These are phyloP conservation scores for Tanacetum coccineum DNA, from an alignment of 129 eudicot genomes.

Conservation along the genomic window DNA sequence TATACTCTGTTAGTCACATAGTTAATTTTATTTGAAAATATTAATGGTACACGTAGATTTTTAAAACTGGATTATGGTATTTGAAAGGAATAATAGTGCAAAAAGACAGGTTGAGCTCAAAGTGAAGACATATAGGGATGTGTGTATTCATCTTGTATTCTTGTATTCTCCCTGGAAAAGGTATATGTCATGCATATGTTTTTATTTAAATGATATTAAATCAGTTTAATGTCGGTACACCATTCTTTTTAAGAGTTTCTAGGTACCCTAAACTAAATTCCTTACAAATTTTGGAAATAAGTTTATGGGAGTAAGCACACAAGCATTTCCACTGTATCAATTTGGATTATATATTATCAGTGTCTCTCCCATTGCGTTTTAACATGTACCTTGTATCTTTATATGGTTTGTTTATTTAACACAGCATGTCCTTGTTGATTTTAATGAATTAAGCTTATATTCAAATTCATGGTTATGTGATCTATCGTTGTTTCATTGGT, in stretches of 20 bases:
- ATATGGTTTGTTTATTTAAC: not conserved
- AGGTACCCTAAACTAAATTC: conserved; percentile 20
- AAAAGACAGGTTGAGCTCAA: not conserved
- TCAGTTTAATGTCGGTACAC: conserved; percentile 23
- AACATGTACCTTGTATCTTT: not conserved
- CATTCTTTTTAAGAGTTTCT: conserved; percentile 21
- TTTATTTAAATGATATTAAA: conserved; percentile 16
- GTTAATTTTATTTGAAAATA: too few species aligned
- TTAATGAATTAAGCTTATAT: not conserved
- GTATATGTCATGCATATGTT: conserved; percentile 9
- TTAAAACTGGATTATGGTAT: too few species aligned
- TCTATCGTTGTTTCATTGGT: not conserved
- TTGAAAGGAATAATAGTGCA: conserved; percentile 9
- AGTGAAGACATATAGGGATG: conserved; percentile 18
- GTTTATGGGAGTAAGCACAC: conserved; percentile 23
- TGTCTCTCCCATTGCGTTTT: conserved; percentile 1
- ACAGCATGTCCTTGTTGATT: not conserved
- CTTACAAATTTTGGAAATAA: conserved; percentile 28
- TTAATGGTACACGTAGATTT: not conserved
- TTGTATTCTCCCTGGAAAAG: conserved; percentile 17
- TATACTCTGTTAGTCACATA: conserved; percentile 31
- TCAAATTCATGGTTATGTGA: not conserved
- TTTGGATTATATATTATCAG: not conserved
- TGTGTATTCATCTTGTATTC: conserved; percentile 22
- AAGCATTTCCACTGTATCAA: conserved; percentile 10